phyloP scores from a whole-genome alignment of 1,284 basidiomycete species.

The Tilletia indica region DNA sequence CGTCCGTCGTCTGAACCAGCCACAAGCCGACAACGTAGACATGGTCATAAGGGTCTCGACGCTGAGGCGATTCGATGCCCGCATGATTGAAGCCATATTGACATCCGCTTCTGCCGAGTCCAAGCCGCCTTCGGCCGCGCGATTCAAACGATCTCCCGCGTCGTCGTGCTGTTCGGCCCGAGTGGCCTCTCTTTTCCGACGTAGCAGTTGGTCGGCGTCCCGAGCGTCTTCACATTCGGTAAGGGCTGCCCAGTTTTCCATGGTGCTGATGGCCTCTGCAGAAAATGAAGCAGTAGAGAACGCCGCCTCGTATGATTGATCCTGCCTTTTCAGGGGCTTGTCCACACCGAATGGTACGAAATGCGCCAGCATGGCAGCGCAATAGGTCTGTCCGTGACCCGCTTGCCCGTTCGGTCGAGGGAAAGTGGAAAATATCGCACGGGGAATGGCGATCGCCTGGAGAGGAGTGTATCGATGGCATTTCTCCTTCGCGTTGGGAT shows the following conservation, averaged over 20 bases:
- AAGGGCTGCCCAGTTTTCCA: neutral
- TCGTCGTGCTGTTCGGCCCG: too few species aligned
- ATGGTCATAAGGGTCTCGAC: too few species aligned
- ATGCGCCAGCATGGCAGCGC: neutral
- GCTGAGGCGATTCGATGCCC: too few species aligned
- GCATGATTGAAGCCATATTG: too few species aligned
- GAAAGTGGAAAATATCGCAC: neutral
- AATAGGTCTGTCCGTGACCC: neutral
- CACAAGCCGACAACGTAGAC: too few species aligned
- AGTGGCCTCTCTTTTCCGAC: neutral
- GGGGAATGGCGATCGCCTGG: neutral
- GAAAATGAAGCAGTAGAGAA: neutral
- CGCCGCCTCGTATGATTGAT: neutral
- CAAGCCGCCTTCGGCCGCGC: too few species aligned
- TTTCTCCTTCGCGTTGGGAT: neutral
- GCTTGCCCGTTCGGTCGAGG: neutral
- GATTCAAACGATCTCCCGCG: too few species aligned
- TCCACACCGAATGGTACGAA: neutral
- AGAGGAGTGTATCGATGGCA: neutral
- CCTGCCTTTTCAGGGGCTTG: neutral
- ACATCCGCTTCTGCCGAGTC: too few species aligned
- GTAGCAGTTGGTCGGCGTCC: neutral
- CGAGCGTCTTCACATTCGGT: neutral
- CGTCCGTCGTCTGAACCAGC: too few species aligned
- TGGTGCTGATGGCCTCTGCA: neutral